Base-by-base conservation (phyloP, 106 monocot genomes). In the Dactylorhiza incarnata region DNA sequence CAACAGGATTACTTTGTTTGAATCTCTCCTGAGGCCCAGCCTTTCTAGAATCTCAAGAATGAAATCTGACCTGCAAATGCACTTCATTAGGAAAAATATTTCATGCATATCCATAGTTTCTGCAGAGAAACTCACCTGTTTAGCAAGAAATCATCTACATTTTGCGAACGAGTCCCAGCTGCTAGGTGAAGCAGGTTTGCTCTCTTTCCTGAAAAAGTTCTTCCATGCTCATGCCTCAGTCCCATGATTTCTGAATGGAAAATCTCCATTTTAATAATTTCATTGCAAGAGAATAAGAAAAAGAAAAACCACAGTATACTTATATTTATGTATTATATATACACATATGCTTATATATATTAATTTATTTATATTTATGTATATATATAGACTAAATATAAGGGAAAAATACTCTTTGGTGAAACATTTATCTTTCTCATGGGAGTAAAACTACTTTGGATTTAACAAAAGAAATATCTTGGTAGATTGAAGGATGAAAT, bases 61-160 rank as follows among this genome's bases (percentile, higher is more conserved):
- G 65, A 65, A 65, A 65, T 29, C 26, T 26, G 65, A 65, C 12
- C 65, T 65, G 65, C 12, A 12, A 65, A 65, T 65, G 12, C 65
- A 11, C 65, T 65, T 65, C 65, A 65, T 65, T 65, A 65, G 65
- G 9, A 26, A 65, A 65, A 65, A 25, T 65, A 65, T 25, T 29
- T 9, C 24, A 65, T 25, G 26, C 0, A 4, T 65, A 13, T 26
- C 26, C 6, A 65, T 7, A 11, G 17, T 65, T 9, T 65, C 65
- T 24, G 22, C 26, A 25, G 12, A 65, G 19, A 65, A 29, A 10
- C 23, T 65, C 26, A 65, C 65, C 65, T 65, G 65, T 29, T 65
- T 25, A 26, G 26, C 26, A 65, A 65, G 12, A 65, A 29, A 26
- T 65, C 65, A 6, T 65, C 26, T 25, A 65, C 10, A 65, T 65